Evolutionary conservation across 805 yeast genomes (phyloP), one percentile per base, ranked within the genome.

Genomic region (Nakazawaea molendinolei): DNA sequence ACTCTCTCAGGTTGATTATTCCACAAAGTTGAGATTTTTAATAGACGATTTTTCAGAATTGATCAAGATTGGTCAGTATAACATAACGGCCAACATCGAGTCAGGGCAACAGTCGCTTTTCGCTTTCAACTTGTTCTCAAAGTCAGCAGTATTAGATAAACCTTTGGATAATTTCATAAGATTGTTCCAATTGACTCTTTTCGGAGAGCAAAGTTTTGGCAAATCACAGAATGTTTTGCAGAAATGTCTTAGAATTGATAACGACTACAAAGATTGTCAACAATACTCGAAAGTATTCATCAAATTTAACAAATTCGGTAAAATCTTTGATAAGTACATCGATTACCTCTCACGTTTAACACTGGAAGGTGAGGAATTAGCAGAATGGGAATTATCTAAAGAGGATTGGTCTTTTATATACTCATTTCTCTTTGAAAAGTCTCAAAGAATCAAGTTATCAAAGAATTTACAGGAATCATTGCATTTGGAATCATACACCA

Each of bases 161-260:
- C 32, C 32, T 15, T 23, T 51, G 29, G 42, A 44, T 3, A 44
- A 48, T 27, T 58, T 41, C 35, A 46, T 44, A 16, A 39, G 46
- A 14, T 32, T 56, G n/a, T 51, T 49, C 32, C 48, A 54, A 37
- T 34, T 60, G 13, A 47, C 48, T 18, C 34, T 51, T 26, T 56
- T 58, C 38, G 61, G 52, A 2, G 41, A 44, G 22, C 41, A 50
- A 3, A 31, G 36, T 15, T 49, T 39, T 13, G 16, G 20, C 10
- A 39, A 34, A 15, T 41, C 31, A 23, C 43, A 28, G 14, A 50
- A 48, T 33, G 34, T 42, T 20, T 25, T 55, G 26, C 57, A 56
- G 45, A 76, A 71, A 44, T 87, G 97, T 53, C 60, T 90, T 33
- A 76, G 82, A 37, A 68, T 75, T 29, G 90, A 90, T 55, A 83